Percentiles rank a stretch among this genome's conserved stretches.
Evolutionary conservation across 495 filamentous ascomycete species (phyloP).

Genomic region (Trypethelium eluteriae): DNA sequence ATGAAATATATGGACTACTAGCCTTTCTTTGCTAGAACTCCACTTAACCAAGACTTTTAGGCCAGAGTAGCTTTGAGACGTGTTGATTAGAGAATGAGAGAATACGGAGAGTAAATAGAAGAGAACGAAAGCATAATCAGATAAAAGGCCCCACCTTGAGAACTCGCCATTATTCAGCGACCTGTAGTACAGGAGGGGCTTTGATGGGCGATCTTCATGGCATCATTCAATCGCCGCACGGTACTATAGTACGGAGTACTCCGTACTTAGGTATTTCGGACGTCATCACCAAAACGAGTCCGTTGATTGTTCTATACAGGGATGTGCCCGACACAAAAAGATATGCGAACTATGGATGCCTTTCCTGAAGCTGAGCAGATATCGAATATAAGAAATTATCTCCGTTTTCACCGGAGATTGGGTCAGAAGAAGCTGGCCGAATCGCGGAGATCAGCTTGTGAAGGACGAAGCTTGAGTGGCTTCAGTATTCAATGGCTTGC

Average conservation of each 20-base stretch:
- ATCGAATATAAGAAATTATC: background rate
- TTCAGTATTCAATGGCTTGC: too few relatives aligned
- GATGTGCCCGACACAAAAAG: too few relatives aligned
- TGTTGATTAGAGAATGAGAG: too few relatives aligned
- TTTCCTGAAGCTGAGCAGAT: too few relatives aligned
- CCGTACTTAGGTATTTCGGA: too few relatives aligned
- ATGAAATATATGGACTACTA: background rate
- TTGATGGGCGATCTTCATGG: background rate
- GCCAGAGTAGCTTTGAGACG: too few relatives aligned
- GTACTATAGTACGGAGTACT: too few relatives aligned
- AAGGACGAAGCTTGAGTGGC: background rate
- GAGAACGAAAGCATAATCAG: background rate
- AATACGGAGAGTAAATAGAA: background rate
- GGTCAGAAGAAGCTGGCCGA: background rate
- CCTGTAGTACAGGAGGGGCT: background rate
- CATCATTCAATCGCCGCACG: background rate
- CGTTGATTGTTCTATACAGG: too few relatives aligned
- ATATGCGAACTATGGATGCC: too few relatives aligned
- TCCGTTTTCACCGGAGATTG: background rate
- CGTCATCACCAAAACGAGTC: too few relatives aligned
- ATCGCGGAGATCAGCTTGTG: background rate
- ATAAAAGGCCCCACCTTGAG: background rate
- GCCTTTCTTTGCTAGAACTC: too few relatives aligned
- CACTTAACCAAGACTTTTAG: too few relatives aligned
- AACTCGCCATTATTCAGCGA: background rate